Evolutionary conservation across 2,329 filamentous ascomycete species (phyloP), one percentile per base, ranked within the genome.

Genomic region (Xylaria sp.): DNA sequence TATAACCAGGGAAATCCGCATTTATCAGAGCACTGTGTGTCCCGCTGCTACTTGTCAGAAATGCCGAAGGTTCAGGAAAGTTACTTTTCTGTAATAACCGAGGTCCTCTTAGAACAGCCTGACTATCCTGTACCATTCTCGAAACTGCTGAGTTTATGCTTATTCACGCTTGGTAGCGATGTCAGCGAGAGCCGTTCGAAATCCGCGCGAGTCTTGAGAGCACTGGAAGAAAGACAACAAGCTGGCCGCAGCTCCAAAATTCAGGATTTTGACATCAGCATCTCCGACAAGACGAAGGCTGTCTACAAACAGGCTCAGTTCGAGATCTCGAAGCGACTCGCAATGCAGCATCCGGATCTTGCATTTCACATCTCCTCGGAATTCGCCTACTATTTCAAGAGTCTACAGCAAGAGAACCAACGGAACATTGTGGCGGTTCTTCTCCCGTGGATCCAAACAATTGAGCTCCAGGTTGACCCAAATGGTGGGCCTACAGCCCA

Each of bases 251-350:
- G 89, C 71, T 97, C 95, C 1, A 97, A 97, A 76, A 89, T 99
- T 7, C 93, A 97, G 77, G 96, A 99, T 78, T 97, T 97, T 67
- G 96, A 99, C 76, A 98, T 99, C 75, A 97, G 94, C 78, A 96
- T 99, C 66, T 97, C 95, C 0, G 97, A 99, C 81, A 98, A 97
- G 81, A 99, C 97, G 0, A 97, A 97, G 72, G 94, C 95, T 0
- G 95, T 99, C 2, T 99, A 98, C 81, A 99, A 99, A 81, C 85
- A 97, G 52, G 96, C 97, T 0, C 96, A 99, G 77, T 98, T 97
- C 72, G 95, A 98, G 77, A 97, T 97, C 25, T 98, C 96, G 0
- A 94, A 95, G 75, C 87, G 94, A 23, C 86, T 99, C 45, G 92
- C 94, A 1, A 93, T 93, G 75, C 93, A 97, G 71, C 93, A 99